A percentile compares a stretch with the other conserved stretches of the same genome.
Conservation (phyloP, 257 asterid species). For the Solanum lignicaule region DNA sequence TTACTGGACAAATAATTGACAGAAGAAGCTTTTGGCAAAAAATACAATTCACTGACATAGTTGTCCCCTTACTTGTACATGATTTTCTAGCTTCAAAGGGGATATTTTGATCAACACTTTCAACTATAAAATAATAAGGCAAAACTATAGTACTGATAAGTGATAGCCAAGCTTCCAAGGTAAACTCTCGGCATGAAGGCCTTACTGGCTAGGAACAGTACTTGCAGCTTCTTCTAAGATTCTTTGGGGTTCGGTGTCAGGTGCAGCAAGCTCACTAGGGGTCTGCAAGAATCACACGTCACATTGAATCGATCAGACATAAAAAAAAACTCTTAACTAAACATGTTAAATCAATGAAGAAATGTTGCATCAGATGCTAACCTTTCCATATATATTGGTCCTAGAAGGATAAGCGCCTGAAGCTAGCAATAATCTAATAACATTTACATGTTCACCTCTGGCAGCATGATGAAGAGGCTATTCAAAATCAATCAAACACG, state of each 20-base stretch:
- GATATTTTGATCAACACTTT: not conserved
- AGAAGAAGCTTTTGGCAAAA: not conserved
- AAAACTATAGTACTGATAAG: not conserved
- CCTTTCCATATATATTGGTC: constrained; percentile 55
- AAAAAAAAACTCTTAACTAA: not conserved
- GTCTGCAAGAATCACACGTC: constrained; percentile 26
- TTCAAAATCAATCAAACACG: not conserved
- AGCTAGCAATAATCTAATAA: constrained; percentile 40
- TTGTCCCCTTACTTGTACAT: not conserved
- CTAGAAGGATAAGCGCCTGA: constrained; percentile 54
- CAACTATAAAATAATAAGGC: not conserved
- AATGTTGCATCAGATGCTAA: constrained; percentile 6
- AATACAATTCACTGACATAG: not conserved
- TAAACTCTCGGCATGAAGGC: not conserved
- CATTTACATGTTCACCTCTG: constrained; percentile 58
- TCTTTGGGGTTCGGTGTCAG: constrained; percentile 48
- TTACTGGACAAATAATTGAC: not conserved
- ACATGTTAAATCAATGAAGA: not conserved
- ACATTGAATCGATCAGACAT: not conserved
- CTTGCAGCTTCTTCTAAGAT: constrained; percentile 41
- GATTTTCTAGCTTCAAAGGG: not conserved
- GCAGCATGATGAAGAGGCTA: constrained; percentile 94
- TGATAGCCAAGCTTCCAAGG: not conserved
- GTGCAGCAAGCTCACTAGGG: constrained; percentile 63
- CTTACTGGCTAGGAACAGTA: constrained; percentile 12